A percentile compares a stretch with the other conserved stretches of the same genome.
phyloP scores from a whole-genome alignment of 208 protist genomes.

The Trypanosoma scelopori region DNA sequence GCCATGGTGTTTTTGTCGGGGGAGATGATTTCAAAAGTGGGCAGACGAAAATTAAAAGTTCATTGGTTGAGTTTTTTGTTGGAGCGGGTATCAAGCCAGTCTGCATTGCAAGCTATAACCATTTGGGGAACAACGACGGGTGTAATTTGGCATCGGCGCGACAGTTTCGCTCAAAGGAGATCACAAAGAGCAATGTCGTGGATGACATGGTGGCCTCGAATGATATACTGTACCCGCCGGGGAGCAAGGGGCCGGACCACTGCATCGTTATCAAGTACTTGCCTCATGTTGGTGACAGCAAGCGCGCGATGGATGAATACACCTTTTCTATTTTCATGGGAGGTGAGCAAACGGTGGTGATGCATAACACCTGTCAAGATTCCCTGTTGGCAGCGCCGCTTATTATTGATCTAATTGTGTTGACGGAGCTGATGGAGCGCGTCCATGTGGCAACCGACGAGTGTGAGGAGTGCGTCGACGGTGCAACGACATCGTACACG shows the following conservation, averaged over 20 bases:
- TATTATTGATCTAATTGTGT: slow-evolving; percentile 97
- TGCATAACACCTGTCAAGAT: slow-evolving; percentile 99
- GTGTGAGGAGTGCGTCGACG: not conserved
- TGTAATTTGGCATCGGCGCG: slow-evolving; percentile 95
- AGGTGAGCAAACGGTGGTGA: slow-evolving; percentile 93
- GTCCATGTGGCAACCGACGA: slow-evolving; percentile 62
- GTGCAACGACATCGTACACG: slow-evolving; percentile 43
- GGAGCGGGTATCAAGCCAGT: slow-evolving; percentile 88
- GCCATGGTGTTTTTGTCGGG: slow-evolving; percentile 91
- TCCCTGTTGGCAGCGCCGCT: slow-evolving; percentile 98
- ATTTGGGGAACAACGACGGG: slow-evolving; percentile 99
- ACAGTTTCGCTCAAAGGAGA: slow-evolving; percentile 99
- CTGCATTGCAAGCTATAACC: slow-evolving; percentile 90
- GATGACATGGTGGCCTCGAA: slow-evolving; percentile 99
- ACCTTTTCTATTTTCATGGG: slow-evolving; percentile 98
- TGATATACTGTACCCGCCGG: slow-evolving; percentile 93
- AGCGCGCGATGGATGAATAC: slow-evolving; percentile 99
- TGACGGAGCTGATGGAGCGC: slow-evolving; percentile 96
- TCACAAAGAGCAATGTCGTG: slow-evolving; percentile 98
- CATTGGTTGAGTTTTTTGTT: slow-evolving; percentile 98
- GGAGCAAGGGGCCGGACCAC: slow-evolving; percentile 95
- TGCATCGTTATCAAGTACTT: slow-evolving; percentile 99
- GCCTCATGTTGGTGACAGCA: slow-evolving; percentile 96
- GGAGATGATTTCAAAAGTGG: slow-evolving; percentile 99
- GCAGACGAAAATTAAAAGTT: slow-evolving; percentile 99